A percentile compares a stretch with the other conserved stretches of the same genome.
Evolutionary conservation across 139 green algal species (phyloP).

Genomic region (Tetraselmis striata): DNA sequence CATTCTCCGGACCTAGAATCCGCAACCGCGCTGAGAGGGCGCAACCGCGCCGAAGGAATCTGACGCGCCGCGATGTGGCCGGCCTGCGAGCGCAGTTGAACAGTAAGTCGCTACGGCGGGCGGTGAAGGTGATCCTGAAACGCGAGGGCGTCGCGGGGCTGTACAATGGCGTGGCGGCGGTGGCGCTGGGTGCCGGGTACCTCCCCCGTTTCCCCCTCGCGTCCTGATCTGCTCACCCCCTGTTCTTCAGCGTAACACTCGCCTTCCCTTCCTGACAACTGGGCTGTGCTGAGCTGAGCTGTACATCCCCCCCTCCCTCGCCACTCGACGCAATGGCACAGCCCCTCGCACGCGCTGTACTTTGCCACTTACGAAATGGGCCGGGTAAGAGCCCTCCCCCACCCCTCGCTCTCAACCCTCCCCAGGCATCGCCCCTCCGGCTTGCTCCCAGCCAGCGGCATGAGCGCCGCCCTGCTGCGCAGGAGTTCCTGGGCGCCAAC

Average conservation of each 20-base stretch:
- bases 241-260: too few relatives aligned
- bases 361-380: constrained; percentile 85
- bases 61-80: too few relatives aligned
- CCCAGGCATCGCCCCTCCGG: neutral
- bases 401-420: neutral
- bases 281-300: too few relatives aligned
- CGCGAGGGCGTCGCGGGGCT: constrained; percentile 68
- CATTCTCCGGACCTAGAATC: too few relatives aligned
- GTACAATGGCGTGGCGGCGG: constrained; percentile 71
- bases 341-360: constrained; percentile 90
- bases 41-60: too few relatives aligned
- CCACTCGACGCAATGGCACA: too few relatives aligned
- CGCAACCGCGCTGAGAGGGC: too few relatives aligned
- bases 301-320: too few relatives aligned
- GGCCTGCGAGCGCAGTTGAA: constrained; percentile 73
- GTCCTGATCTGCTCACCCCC: neutral
- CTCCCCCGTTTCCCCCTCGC: neutral
- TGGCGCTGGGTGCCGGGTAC: constrained; percentile 61
- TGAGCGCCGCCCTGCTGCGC: constrained; percentile 35
- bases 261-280: too few relatives aligned
- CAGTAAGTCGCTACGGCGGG: constrained; percentile 34
- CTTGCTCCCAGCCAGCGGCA: too few relatives aligned
- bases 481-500: constrained; percentile 65
- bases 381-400: neutral
- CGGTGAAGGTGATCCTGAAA: constrained; percentile 51